phyloP scores from a whole-genome alignment of 139 green algal species.

The Diplosphaera chodatii region DNA sequence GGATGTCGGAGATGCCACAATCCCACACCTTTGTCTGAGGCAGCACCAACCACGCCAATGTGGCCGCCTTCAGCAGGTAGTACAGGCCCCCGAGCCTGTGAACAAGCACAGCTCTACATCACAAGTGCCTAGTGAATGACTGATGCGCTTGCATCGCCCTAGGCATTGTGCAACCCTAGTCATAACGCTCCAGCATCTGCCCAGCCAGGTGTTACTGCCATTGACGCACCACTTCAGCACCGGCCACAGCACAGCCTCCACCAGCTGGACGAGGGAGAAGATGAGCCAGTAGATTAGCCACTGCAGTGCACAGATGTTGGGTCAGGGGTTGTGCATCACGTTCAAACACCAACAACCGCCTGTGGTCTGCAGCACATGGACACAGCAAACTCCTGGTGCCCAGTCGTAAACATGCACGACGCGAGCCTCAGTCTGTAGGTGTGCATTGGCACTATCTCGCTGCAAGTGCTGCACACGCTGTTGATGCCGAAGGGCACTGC shows the following conservation, averaged over 20 bases:
- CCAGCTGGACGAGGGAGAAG: slow-evolving; percentile 9
- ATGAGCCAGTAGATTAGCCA: slow-evolving; percentile 18
- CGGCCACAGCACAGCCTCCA: slow-evolving; percentile 9
- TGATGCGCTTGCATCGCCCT: no score
- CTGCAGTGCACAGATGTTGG: no score
- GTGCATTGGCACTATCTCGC: no score
- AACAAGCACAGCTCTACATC: background rate
- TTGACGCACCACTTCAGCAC: slow-evolving; percentile 8
- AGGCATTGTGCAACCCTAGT: no score
- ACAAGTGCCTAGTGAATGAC: no score
- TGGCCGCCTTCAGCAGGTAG: background rate
- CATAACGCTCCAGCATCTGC: no score
- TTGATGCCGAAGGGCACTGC: no score
- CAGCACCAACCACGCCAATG: slow-evolving; percentile 15
- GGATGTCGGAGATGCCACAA: background rate
- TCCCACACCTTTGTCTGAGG: slow-evolving; percentile 16
- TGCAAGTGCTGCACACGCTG: no score
- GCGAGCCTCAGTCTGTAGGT: no score
- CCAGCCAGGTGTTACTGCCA: no score
- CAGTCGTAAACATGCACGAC: no score
- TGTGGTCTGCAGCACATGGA: background rate
- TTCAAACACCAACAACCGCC: background rate
- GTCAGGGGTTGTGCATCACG: background rate
- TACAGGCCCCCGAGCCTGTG: slow-evolving; percentile 15
- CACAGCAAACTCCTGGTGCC: no score